Evolutionary conservation across 225 moss, liverwort and hornwort genomes (phyloP).

Genomic region (Pleurozium schreberi): DNA sequence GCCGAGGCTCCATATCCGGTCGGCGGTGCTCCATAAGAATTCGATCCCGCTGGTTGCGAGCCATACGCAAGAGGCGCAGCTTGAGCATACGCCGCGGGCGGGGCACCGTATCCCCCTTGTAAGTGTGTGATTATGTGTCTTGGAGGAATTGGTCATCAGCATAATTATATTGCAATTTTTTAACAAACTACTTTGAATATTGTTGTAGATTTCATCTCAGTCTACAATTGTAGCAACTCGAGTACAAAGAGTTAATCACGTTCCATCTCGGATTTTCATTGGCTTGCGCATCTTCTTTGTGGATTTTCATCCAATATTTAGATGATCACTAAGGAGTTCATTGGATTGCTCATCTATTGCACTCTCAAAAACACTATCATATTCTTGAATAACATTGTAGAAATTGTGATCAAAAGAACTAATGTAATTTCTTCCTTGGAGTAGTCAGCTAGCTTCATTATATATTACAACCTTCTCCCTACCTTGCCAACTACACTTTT

Average conservation of each 20-base stretch:
- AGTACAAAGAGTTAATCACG: background rate
- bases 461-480: background rate
- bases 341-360: background rate
- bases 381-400: background rate
- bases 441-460: background rate
- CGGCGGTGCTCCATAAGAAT: background rate
- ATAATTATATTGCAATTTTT: background rate
- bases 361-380: background rate
- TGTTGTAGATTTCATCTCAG: background rate
- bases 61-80: background rate
- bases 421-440: background rate
- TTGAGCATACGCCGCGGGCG: background rate
- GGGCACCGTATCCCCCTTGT: background rate
- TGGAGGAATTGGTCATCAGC: too few relatives aligned
- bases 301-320: too few relatives aligned
- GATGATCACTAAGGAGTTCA: background rate
- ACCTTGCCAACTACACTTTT: background rate
- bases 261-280: rapidly evolving
- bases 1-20: background rate
- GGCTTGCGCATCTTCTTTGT: background rate
- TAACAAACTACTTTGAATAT: background rate
- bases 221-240: background rate
- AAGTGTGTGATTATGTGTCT: too few relatives aligned
- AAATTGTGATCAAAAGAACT: background rate
- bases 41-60: background rate